These are phyloP conservation scores for Paratrypanosoma confusum DNA, from an alignment of 208 protist genomes.

Conservation along the genomic window DNA sequence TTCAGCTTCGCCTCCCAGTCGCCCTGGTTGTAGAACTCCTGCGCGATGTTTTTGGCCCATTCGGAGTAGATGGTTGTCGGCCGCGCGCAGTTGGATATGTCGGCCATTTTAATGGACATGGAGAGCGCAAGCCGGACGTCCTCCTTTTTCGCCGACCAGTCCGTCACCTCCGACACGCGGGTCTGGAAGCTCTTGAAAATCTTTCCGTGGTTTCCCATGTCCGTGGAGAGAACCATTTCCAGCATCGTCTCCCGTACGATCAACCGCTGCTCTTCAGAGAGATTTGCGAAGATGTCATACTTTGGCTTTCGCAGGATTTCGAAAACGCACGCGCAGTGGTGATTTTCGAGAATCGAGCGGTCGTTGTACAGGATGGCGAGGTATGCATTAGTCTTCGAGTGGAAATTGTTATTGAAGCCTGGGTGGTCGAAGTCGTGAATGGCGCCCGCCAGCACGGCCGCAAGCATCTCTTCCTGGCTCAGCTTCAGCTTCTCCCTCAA, in stretches of 20 bases:
- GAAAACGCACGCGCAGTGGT: constrained; percentile 86
- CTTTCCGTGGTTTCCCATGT: constrained; percentile 88
- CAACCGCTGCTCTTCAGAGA: constrained; percentile 61
- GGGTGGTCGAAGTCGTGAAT: constrained; percentile 96
- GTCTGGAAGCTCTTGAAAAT: constrained; percentile 80
- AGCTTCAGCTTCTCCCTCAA: constrained; percentile 55
- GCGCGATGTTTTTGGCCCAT: constrained; percentile 87
- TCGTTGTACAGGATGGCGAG: constrained; percentile 92
- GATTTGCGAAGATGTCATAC: constrained; percentile 76
- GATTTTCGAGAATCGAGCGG: constrained; percentile 90
- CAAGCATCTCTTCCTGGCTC: constrained; percentile 86
- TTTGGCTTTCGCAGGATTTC: constrained; percentile 62
- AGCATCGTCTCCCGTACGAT: constrained; percentile 83
- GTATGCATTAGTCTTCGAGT: constrained; percentile 83
- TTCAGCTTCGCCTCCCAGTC: constrained; percentile 74
- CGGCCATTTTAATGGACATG: constrained; percentile 92
- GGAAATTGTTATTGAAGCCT: constrained; percentile 95
- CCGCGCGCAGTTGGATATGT: constrained; percentile 90
- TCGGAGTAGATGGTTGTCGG: constrained; percentile 76
- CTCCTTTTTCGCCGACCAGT: constrained; percentile 68
- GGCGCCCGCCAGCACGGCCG: constrained; percentile 73
- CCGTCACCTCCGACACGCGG: constrained; percentile 56
- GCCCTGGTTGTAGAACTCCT: constrained; percentile 91
- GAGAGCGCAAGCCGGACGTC: constrained; percentile 80
- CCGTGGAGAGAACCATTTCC: constrained; percentile 90